Percentiles rank a stretch among this genome's conserved stretches.
Conservation (phyloP, 2,329 filamentous ascomycete species). For the Penicillium sclerotiorum region DNA sequence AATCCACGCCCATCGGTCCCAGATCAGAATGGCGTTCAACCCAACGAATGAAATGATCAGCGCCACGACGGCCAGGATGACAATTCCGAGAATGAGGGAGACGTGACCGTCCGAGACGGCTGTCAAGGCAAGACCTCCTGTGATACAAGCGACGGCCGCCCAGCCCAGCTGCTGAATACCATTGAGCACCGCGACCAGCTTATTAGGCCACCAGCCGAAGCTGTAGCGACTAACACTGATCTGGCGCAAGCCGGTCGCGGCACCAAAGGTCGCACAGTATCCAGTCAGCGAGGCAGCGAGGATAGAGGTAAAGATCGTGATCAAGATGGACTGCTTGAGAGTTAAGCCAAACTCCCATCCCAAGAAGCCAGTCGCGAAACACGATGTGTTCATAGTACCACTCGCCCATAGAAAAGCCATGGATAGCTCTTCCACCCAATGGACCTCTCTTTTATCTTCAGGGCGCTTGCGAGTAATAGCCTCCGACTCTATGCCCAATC, state of each 20-base stretch:
- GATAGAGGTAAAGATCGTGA: conserved; percentile 52
- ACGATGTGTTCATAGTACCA: conserved; percentile 55
- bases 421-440: conserved; percentile 39
- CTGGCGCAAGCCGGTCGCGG: conserved; percentile 55
- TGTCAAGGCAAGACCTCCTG: conserved; percentile 34
- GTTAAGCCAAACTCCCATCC: conserved; percentile 54
- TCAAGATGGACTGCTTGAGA: conserved; percentile 48
- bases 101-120: conserved; percentile 38
- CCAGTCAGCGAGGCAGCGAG: conserved; percentile 36
- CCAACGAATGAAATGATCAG: conserved; percentile 32
- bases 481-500: conserved; percentile 54
- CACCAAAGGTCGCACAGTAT: conserved; percentile 55
- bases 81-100: conserved; percentile 30
- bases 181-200: conserved; percentile 50
- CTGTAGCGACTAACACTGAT: conserved; percentile 55
- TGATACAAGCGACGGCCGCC: conserved; percentile 35
- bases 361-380: conserved; percentile 56
- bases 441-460: conserved; percentile 30
- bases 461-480: conserved; percentile 51
- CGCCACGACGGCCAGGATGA: conserved; percentile 33
- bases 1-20: conserved; percentile 37
- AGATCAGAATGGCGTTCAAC: conserved; percentile 30
- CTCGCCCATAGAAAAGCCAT: conserved; percentile 59
- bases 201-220: conserved; percentile 56
- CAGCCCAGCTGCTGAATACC: conserved; percentile 37